Evolutionary conservation across 2,329 filamentous ascomycete genomes (phyloP).

Genomic region (Penicillium sp.): DNA sequence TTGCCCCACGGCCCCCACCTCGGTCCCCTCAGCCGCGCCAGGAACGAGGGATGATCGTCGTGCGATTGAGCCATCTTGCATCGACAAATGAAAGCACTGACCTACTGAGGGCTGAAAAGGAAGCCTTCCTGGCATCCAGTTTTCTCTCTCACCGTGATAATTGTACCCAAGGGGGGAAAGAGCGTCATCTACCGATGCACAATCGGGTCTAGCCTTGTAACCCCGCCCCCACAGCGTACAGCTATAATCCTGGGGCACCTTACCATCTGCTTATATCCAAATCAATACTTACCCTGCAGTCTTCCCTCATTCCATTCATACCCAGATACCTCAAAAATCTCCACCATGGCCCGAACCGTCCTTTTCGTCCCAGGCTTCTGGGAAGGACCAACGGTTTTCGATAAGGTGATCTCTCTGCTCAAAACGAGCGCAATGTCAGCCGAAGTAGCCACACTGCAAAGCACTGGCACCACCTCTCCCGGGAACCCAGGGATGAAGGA

Average conservation of each 20-base stretch:
- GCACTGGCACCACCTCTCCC: neutral
- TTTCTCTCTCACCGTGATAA: no score
- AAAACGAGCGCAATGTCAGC: neutral
- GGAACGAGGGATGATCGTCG: neutral
- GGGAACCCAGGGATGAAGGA: slow-evolving; percentile 1
- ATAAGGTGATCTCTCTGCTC: neutral
- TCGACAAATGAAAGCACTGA: no score
- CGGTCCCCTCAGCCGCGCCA: neutral
- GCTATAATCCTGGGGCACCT: neutral
- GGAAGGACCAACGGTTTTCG: neutral
- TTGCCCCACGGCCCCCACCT: neutral
- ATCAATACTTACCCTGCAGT: neutral
- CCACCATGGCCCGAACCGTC: neutral
- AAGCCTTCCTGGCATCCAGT: no score
- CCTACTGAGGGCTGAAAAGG: no score
- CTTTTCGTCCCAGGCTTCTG: slow-evolving; percentile 2
- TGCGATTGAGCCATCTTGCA: no score
- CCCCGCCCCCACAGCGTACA: no score
- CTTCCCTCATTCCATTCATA: no score
- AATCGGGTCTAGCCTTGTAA: no score
- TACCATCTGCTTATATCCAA: neutral
- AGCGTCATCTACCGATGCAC: no score
- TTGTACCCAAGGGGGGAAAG: no score
- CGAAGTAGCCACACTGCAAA: neutral
- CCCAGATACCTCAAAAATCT: neutral